phyloP scores from a whole-genome alignment of 768 basidiomycete species.

The Pholiota molesta region DNA sequence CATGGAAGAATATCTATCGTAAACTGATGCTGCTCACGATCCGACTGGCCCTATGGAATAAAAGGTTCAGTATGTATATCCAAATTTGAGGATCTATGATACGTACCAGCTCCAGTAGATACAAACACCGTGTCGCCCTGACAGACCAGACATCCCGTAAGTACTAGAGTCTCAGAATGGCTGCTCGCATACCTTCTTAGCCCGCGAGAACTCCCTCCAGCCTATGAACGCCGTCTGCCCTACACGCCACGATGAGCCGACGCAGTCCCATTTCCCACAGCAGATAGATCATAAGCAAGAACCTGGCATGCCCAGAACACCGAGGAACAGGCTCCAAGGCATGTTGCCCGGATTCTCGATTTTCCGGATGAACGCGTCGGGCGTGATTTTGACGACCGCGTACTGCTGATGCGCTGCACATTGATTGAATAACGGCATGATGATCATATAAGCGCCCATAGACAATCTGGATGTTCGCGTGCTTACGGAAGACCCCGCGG shows the following conservation, averaged over 20 bases:
- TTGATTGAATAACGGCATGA: too few relatives aligned
- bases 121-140: slow-evolving; percentile 47
- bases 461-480: neutral
- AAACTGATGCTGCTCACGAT: slow-evolving; percentile 41
- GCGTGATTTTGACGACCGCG: too few relatives aligned
- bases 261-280: too few relatives aligned
- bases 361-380: too few relatives aligned
- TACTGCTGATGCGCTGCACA: too few relatives aligned
- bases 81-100: neutral
- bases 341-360: slow-evolving; percentile 42
- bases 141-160: too few relatives aligned
- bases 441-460: too few relatives aligned
- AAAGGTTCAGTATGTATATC: neutral
- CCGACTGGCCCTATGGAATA: slow-evolving; percentile 46
- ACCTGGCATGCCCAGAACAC: slow-evolving; percentile 60
- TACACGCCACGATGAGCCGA: slow-evolving; percentile 8
- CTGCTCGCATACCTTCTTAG: slow-evolving; percentile 34
- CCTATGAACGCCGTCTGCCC: slow-evolving; percentile 40
- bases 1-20: neutral
- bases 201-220: slow-evolving; percentile 42
- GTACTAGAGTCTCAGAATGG: too few relatives aligned
- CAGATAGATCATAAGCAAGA: slow-evolving; percentile 17
- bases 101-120: slow-evolving; percentile 41
- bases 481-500: slow-evolving; percentile 35
- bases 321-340: slow-evolving; percentile 51